A percentile compares a stretch with the other conserved stretches of the same genome.
Evolutionary conservation across 352 stramenopile species (phyloP).

Genomic region (Phytophthora constricta): DNA sequence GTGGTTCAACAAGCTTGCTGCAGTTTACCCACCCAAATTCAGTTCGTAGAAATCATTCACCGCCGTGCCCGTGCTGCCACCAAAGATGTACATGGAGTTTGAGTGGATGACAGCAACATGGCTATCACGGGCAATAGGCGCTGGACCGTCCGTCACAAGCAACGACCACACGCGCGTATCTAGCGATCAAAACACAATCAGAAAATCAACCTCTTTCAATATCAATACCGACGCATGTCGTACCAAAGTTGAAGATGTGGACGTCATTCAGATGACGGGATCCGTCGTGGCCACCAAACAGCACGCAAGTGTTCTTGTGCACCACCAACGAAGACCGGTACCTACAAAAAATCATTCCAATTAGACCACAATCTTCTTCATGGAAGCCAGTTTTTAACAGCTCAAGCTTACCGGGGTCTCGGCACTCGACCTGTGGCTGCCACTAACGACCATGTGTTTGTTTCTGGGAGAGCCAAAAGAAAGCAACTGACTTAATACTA

Average conservation of each 20-base stretch:
- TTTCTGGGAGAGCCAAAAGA: slow-evolving; percentile 44
- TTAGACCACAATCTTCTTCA: no score
- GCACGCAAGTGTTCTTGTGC: slow-evolving; percentile 92
- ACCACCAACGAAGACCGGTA: slow-evolving; percentile 93
- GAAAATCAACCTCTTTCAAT: neutral
- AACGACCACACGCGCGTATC: slow-evolving; percentile 88
- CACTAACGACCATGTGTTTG: slow-evolving; percentile 89
- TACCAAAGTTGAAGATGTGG: slow-evolving; percentile 96
- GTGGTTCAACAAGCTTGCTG: neutral
- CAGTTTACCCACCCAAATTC: slow-evolving; percentile 56
- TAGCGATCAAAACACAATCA: slow-evolving; percentile 25
- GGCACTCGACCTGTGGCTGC: slow-evolving; percentile 72
- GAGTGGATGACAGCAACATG: slow-evolving; percentile 95
- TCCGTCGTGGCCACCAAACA: slow-evolving; percentile 98
- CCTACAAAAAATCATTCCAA: slow-evolving; percentile 43
- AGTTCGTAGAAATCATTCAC: slow-evolving; percentile 99
- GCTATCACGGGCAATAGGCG: slow-evolving; percentile 95
- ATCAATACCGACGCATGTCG: neutral
- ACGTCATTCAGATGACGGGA: slow-evolving; percentile 97
- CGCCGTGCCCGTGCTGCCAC: slow-evolving; percentile 94
- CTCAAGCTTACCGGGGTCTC: slow-evolving; percentile 55
- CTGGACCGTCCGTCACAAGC: slow-evolving; percentile 87
- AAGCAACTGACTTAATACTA: slow-evolving; percentile 6
- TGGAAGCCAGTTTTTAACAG: neutral
- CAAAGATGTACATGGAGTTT: slow-evolving; percentile 96